Base-by-base conservation (phyloP, 1,284 basidiomycete genomes). In the Rhodotorula sp. region DNA sequence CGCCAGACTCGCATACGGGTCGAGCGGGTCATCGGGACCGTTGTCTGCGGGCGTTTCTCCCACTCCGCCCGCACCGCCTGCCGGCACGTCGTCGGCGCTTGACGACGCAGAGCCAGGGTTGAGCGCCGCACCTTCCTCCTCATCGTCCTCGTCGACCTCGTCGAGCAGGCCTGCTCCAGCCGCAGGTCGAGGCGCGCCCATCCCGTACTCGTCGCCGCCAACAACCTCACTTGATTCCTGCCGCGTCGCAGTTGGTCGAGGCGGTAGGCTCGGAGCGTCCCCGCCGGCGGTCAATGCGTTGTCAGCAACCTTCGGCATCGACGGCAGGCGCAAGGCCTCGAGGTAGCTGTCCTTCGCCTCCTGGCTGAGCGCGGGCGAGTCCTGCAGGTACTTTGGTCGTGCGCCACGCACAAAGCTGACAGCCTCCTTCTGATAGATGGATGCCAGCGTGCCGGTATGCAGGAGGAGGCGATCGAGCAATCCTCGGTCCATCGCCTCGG, bases 401-500 rank as follows among this genome's bases (percentile, higher is more conserved):
- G 69, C 74, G 30, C 68, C 68, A 13, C 72, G 65, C 3, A 74
- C 62, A 47, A 74, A 73, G 54, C 71, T 63, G 48, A 75, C 73
- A 30, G 76, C 76, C 67, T 78, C 76, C 59, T 77, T 73, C 32
- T 74, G 76, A 62, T 78, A 79, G 30, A 79, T 74, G 32, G 73
- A 76, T 27, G 77, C 68, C 34, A 79, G 71, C 2, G 74, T 77
- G 13, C 78, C 78, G 19, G 78, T 75, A 64, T 79, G 74, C 24
- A 77, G 60, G 61, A 81, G 63, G 27, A 94, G 83, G 76, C 95
- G 92, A 81, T 98, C 94, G 48, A 98, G 85, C 65, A 94, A 90
- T 32, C 92, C 92, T 76, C 93, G 86, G 79, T 97, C 94, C 92
- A 99, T 97, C 51, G 93, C 84, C 79, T 99, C 96, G 10, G 93